Evolutionary conservation across 2,329 filamentous ascomycete species (phyloP), one percentile per base, ranked within the genome.

Genomic region (Monosporascus sp.): DNA sequence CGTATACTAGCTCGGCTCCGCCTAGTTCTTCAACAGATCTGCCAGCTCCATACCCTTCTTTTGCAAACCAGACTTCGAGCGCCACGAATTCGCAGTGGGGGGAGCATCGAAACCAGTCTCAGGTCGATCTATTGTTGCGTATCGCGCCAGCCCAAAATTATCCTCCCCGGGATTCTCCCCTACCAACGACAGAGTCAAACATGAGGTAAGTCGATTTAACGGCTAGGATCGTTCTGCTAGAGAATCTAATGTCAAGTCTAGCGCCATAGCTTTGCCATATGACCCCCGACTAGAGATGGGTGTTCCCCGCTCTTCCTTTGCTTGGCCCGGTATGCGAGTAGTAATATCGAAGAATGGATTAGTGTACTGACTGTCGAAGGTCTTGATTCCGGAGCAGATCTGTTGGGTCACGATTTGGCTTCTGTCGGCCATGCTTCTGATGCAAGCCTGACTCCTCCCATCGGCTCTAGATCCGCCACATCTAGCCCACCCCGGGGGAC

Each of bases 401-500:
- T 78, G 41, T 62, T 81, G 31, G 69, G 71, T 47, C 72, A 75
- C 57, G 75, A 78, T 49, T 63, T 80, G 48, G 63, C 71, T 44
- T 71, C 74, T n/a, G 74, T 82, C 63, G 68, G 70, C 38, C 66
- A 70, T 50, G 61, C 66, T 47, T 77, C 79, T 24, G 80, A 81
- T 52, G 68, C 72, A 54, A 81, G 76, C 66, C 67, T 80, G 47
- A 79, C 78, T 22, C 76, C 79, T 37, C 75, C 76, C 24, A 73
- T 69, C 52, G 70, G 69, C 38, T 74, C 79, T 25, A 72, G 77
- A 67, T 83, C 80, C 22, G 68, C 77, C 47, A 82, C 81, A 39
- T 77, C 77, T 22, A 86, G 82, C 68, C 82, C 82, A 25, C 80
- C 81, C 6, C 75, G 77, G 56, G 69, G 70, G 46, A 72, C 70